Evolutionary conservation across 257 asterid genomes (phyloP).

Genomic region (Salvia miltiorrhiza): DNA sequence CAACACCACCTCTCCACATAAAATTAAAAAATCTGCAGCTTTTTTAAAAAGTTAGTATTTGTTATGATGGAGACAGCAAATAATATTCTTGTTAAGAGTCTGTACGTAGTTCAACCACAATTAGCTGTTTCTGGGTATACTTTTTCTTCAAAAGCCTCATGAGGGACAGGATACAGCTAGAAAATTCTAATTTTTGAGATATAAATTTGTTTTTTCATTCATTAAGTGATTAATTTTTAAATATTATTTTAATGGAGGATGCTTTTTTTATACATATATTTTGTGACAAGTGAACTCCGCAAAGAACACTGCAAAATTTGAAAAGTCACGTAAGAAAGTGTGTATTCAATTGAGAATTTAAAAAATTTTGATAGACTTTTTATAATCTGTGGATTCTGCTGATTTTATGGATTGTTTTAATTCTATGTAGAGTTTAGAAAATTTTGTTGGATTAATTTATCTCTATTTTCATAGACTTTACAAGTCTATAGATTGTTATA

Average conservation of each 20-base stretch:
- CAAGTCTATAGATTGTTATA: too few species aligned
- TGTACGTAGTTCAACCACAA: slow-evolving; percentile 24
- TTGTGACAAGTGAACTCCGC: background rate
- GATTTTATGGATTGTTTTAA: too few species aligned
- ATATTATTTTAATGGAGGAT: background rate
- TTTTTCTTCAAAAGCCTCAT: background rate
- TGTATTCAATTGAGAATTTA: too few species aligned
- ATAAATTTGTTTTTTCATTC: background rate
- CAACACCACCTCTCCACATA: background rate
- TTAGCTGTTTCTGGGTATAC: slow-evolving; percentile 1
- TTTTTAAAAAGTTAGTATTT: background rate
- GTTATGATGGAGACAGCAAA: slow-evolving; percentile 23
- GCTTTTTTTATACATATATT: background rate
- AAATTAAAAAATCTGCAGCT: background rate
- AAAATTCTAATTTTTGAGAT: background rate
- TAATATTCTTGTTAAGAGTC: slow-evolving; percentile 7
- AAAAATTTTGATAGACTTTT: too few species aligned
- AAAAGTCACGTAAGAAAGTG: too few species aligned
- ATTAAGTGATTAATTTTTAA: background rate
- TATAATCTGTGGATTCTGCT: too few species aligned
- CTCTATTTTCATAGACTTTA: too few species aligned
- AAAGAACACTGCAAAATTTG: too few species aligned
- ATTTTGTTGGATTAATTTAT: too few species aligned
- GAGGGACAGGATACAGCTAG: background rate
- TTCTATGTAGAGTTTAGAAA: too few species aligned